Conservation (phyloP, 31 red algal genomes). For the Odonthalia washingtoniensis region DNA sequence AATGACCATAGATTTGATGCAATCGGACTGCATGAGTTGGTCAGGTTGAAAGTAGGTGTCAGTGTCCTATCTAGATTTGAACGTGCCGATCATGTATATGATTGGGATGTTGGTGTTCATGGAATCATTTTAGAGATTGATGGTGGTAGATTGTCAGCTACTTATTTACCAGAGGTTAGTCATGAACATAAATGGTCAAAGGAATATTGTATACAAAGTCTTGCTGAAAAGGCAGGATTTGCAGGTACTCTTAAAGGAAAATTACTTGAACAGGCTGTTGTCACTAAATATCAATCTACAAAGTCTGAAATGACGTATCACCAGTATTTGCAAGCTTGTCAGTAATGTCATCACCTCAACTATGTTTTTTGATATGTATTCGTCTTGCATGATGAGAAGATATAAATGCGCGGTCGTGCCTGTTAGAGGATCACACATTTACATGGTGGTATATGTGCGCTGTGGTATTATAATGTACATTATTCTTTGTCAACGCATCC, state of each 20-base stretch:
- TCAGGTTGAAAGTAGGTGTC: constrained; percentile 66
- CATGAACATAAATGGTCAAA: constrained; percentile 81
- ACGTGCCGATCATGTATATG: constrained; percentile 56
- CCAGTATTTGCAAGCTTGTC: no score
- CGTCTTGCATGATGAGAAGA: no score
- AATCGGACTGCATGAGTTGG: constrained; percentile 59
- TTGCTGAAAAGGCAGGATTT: constrained; percentile 80
- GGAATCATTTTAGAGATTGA: constrained; percentile 70
- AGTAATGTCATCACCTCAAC: no score
- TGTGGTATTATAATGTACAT: no score
- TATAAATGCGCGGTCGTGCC: no score
- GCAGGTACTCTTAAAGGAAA: not conserved
- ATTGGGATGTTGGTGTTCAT: constrained; percentile 75
- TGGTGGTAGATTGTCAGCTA: constrained; percentile 64
- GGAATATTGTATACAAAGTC: constrained; percentile 63
- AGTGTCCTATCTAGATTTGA: constrained; percentile 78
- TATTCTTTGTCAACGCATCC: no score
- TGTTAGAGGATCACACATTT: no score
- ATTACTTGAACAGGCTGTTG: constrained; percentile 38
- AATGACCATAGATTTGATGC: constrained; percentile 78
- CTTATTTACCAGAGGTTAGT: constrained; percentile 85
- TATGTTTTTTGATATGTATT: no score
- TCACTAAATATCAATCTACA: constrained; percentile 60
- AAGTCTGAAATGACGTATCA: constrained; percentile 53
- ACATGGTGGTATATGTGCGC: no score